Base-by-base conservation (phyloP, 2,329 filamentous ascomycete species). In the Aspergillus sp. region DNA sequence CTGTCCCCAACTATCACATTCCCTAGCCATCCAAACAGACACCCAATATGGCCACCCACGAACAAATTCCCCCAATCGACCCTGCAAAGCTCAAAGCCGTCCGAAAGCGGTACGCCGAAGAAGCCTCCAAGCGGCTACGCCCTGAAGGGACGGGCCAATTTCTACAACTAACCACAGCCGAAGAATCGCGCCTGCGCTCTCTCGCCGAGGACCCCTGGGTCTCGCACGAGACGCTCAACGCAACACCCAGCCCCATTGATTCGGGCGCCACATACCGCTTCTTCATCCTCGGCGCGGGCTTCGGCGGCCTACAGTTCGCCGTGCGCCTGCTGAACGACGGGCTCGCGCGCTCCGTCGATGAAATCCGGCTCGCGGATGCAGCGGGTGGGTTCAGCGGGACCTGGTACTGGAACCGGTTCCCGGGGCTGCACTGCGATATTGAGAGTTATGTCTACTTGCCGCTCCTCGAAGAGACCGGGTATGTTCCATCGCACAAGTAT, bases 401-500 rank as follows among this genome's bases (percentile, higher is more conserved):
- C 5, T 41, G 34, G 34, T 41, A 41, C 34, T 41, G 34, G 34
- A 41, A 41, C 11, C 34, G 34, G 13, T 41, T 41, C 13, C 34
- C 34, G 1, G 34, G 34, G 0, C 11, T 41, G 11, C 34, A 41
- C 11, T 41, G 34, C 3, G 34, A 41, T 41, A 41, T 41, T 11
- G 34, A 41, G 34, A 41, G 34, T 15, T 41, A 41, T 41, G 34
- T 41, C 13, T 41, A 41, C 4, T 13, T 41, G 4, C 34, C 34
- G 4, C 34, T 41, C 8, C 15, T 41, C 3, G 34, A 41, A 11
- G 57, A 67, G 38, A 67, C 63, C 2, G 63, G 59, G 2, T 65
- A 59, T 41, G 57, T 65, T 4, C 65, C 65, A 2, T 31, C 13
- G 8, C 22, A 65, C 4, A 47, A 53, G 30, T 67, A 62, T 34